phyloP scores from a whole-genome alignment of 768 basidiomycete genomes.

The Paxillus involutus region DNA sequence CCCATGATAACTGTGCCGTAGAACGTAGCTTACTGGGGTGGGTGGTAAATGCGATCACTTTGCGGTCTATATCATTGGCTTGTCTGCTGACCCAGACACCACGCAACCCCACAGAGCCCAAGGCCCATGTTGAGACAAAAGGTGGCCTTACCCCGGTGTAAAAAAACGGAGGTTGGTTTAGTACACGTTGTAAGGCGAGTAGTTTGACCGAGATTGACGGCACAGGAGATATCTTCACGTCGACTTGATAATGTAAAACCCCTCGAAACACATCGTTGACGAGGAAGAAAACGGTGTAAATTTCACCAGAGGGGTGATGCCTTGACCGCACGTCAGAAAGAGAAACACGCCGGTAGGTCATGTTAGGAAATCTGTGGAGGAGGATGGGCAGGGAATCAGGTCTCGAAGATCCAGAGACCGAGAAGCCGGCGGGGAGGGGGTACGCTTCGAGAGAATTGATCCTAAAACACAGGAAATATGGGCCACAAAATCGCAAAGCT shows the following conservation, averaged over 20 bases:
- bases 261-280: conserved; percentile 44
- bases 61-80: conserved; percentile 14
- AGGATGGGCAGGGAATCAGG: conserved; percentile 14
- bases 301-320: conserved; percentile 34
- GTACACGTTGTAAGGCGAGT: conserved; percentile 21
- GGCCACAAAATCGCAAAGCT: conserved; percentile 44
- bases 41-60: conserved; percentile 24
- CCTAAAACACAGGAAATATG: conserved; percentile 53
- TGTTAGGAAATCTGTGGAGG: conserved; percentile 22
- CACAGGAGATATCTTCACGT: conserved; percentile 23
- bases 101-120: conserved; percentile 21
- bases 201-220: conserved; percentile 41
- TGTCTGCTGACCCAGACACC: conserved; percentile 25
- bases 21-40: conserved; percentile 6
- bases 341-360: conserved; percentile 39
- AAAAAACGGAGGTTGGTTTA: too few relatives aligned
- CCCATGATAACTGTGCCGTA: neutral
- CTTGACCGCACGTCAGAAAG: conserved; percentile 40
- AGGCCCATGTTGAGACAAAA: conserved; percentile 16
- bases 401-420: conserved; percentile 2
- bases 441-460: conserved; percentile 50
- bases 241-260: conserved; percentile 48
- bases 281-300: conserved; percentile 40
- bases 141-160: neutral
- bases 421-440: conserved; percentile 16